Evolutionary conservation across 768 basidiomycete genomes (phyloP), one percentile per base, ranked within the genome.

Genomic region (Albatrellus ellisii): DNA sequence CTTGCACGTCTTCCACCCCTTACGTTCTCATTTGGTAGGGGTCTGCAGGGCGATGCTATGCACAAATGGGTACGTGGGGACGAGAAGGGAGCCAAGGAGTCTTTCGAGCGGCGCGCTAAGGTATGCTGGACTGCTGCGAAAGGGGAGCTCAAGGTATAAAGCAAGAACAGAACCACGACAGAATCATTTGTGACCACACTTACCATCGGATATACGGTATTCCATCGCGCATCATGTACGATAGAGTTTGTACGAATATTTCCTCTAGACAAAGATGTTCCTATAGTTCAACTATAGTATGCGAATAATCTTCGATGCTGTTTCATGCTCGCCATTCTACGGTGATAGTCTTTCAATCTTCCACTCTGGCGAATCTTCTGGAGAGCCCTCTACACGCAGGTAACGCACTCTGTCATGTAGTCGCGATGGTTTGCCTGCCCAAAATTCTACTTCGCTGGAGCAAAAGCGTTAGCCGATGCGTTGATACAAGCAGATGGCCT

Each of bases 371-470:
- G 63, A 56, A 33, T 70, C 72, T 10, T 72, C 69, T 0, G 66
- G 48, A 12, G 69, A 62, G 26, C 61, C 67, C 37, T 67, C 64
- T 15, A 61, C 56, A n/a, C 75, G 75, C 38, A 73, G 63, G 58
- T 89, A 90, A 20, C 75, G 75, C 46, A 94, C 74, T 33, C 92
- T 79, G 59, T 97, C 91, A 52, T 97, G 92, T 38, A 97, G 65
- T 28, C 94, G 73, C 20, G 88, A 92, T n/a, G 88, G 87, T 53
- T 90, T 84, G 24, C 94, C 94, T n/a, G 74, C 70, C 94, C 94
- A 97, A 59, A 97, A 97, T 56, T 98, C 94, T 39, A 98, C 69
- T 62, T 98, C 94, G 46, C 91, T 95, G 53, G 21, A 11, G 15
- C 17, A 15, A 39, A 26, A 21, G 47, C 20, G n/a, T 43, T 41